phyloP scores from a whole-genome alignment of 495 filamentous ascomycete species.

The Aspergillus haitiensis region DNA sequence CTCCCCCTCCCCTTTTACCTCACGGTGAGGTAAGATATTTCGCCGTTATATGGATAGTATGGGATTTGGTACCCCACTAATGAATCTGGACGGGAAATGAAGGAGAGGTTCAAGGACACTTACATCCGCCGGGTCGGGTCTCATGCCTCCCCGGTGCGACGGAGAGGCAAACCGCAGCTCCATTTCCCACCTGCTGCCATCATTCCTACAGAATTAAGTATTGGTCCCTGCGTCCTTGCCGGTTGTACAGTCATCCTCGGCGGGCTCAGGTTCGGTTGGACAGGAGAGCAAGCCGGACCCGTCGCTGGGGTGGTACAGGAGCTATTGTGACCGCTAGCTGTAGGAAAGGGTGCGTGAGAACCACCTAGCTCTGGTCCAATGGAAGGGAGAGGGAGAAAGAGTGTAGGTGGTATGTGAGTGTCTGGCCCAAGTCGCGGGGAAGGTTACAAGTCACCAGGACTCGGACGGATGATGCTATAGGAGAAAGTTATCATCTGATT shows the following conservation, averaged over 20 bases:
- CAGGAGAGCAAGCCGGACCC: neutral
- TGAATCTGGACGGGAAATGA: neutral
- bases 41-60: neutral
- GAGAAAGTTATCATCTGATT: neutral
- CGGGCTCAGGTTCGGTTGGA: constrained; percentile 1
- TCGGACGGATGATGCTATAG: neutral
- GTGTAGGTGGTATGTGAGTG: neutral
- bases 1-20: neutral
- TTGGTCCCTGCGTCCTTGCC: constrained; percentile 10
- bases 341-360: neutral
- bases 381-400: neutral
- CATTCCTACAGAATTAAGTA: constrained; percentile 1
- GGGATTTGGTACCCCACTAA: neutral
- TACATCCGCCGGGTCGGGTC: constrained; percentile 6
- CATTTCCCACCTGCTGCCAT: neutral
- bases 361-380: neutral
- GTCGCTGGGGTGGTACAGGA: constrained; percentile 1
- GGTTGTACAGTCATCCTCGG: constrained; percentile 10
- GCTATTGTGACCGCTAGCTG: neutral
- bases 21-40: neutral
- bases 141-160: constrained; percentile 3
- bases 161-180: neutral
- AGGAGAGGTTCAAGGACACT: neutral
- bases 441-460: neutral
- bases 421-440: neutral